A percentile compares a stretch with the other conserved stretches of the same genome.
phyloP scores from a whole-genome alignment of 331 rosid species.

The Malus hybrid region DNA sequence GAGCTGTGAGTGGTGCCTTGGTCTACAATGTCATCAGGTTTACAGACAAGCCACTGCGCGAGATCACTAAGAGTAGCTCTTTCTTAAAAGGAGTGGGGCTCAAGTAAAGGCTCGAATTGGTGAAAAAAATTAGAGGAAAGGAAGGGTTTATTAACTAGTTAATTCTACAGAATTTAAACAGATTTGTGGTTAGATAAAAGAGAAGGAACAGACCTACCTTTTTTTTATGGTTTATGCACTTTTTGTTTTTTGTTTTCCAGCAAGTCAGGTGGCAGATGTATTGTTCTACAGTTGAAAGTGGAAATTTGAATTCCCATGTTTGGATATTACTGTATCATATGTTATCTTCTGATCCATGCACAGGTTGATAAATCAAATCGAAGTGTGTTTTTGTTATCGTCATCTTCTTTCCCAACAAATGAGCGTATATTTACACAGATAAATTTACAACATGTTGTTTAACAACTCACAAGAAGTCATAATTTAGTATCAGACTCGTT shows the following conservation, averaged over 20 bases:
- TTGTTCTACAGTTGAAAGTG: neutral
- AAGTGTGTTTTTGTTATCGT: neutral
- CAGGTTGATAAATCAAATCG: neutral
- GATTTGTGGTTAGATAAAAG: neutral
- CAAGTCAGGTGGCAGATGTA: neutral
- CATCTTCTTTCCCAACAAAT: too few relatives aligned
- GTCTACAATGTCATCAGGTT: constrained; percentile 50
- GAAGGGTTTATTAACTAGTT: neutral
- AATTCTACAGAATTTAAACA: neutral
- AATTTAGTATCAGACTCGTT: too few relatives aligned
- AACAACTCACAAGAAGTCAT: too few relatives aligned
- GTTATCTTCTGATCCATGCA: neutral
- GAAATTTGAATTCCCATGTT: neutral
- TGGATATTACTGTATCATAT: neutral
- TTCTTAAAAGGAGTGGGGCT: constrained; percentile 31
- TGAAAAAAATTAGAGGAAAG: neutral
- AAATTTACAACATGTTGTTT: too few relatives aligned
- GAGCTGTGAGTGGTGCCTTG: constrained; percentile 69
- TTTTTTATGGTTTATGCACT: neutral
- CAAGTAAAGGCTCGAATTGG: neutral
- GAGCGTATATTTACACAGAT: too few relatives aligned
- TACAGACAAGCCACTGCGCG: constrained; percentile 55
- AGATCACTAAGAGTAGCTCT: constrained; percentile 61
- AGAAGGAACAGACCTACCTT: neutral
- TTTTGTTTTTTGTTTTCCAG: neutral